Evolutionary conservation across 208 protist genomes (phyloP), one percentile per base, ranked within the genome.

Genomic region (Leishmania gerbilli): DNA sequence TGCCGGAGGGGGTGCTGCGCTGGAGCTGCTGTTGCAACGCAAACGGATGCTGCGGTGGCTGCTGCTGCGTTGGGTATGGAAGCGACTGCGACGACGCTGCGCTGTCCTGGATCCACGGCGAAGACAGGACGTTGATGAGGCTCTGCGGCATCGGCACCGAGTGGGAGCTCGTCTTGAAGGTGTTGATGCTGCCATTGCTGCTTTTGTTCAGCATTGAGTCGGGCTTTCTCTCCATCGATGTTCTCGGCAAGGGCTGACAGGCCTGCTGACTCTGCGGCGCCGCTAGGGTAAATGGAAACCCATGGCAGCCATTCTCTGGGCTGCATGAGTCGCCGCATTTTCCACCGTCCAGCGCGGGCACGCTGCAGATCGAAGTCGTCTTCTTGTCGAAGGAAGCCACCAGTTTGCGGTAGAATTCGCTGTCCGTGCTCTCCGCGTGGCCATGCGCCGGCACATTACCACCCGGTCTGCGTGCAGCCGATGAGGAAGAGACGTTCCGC

Each of bases 331-430:
- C 42, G 49, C 11, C 0, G 3, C 17, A 21, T 51, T 68, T 11
- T 17, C 1, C 17, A 62, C 37, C 40, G n/a, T 37, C 67, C 3
- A 27, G 9, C 53, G 31, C 34, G 11, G 56, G 60, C 37, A 6
- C 42, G 64, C 74, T 79, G n/a, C 77, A 31, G 34, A 56, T 83
- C 19, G 80, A 79, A 15, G 74, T 79, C 31, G 80, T 79, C 65
- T 51, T 75, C 74, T 76, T 76, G 1, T 74, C 80, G 3, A 74
- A 40, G 0, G 80, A 34, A 5, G 53, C 24, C 51, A 79, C n/a
- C 15, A 60, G 37, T 1, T 69, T 53, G 47, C 40, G 65, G 42
- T 69, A 76, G 53, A 51, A 62, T 11, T 79, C 74, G 42, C 74
- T 69, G 1, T 76, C 80, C 2, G 74, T 31, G 65, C 53, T 69